phyloP scores from a whole-genome alignment of 2,329 filamentous ascomycete species.

The Blumeriella jaapii region DNA sequence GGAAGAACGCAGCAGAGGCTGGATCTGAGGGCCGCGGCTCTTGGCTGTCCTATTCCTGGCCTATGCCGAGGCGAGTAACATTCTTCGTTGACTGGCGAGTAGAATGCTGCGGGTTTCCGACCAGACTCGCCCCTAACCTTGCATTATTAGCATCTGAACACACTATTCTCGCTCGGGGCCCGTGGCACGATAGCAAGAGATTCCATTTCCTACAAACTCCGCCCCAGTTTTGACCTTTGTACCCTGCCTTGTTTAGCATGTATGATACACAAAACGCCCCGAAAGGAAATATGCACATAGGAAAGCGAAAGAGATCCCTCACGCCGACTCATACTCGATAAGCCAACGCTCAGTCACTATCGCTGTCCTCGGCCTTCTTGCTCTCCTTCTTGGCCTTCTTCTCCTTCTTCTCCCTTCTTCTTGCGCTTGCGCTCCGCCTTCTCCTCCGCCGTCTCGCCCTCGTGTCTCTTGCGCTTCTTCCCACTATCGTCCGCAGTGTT shows the following conservation, averaged over 20 bases:
- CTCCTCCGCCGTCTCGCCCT: constrained; percentile 61
- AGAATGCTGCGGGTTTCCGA: too few species aligned
- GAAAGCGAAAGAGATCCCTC: constrained; percentile 4
- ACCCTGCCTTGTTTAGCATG: constrained; percentile 15
- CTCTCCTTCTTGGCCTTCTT: constrained; percentile 37
- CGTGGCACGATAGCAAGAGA: neutral
- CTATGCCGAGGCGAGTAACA: too few species aligned
- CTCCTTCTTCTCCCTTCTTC: constrained; percentile 38
- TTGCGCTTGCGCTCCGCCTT: constrained; percentile 41
- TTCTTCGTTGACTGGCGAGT: too few species aligned
- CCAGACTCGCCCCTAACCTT: too few species aligned
- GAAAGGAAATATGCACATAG: constrained; percentile 14
- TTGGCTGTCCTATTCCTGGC: too few species aligned
- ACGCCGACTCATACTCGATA: constrained; percentile 4
- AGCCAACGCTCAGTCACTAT: constrained; percentile 35
- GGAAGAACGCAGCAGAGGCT: too few species aligned
- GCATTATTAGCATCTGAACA: too few species aligned
- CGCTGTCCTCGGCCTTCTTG: constrained; percentile 27
- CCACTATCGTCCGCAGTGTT: constrained; percentile 44
- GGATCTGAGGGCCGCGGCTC: too few species aligned
- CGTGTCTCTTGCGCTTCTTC: constrained; percentile 72
- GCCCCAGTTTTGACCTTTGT: constrained; percentile 14
- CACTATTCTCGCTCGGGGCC: neutral
- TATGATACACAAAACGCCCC: constrained; percentile 22
- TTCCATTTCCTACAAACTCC: constrained; percentile 13